Evolutionary conservation across 108 stramenopile species (phyloP).

Genomic region (Pseudonitzschia pungens): DNA sequence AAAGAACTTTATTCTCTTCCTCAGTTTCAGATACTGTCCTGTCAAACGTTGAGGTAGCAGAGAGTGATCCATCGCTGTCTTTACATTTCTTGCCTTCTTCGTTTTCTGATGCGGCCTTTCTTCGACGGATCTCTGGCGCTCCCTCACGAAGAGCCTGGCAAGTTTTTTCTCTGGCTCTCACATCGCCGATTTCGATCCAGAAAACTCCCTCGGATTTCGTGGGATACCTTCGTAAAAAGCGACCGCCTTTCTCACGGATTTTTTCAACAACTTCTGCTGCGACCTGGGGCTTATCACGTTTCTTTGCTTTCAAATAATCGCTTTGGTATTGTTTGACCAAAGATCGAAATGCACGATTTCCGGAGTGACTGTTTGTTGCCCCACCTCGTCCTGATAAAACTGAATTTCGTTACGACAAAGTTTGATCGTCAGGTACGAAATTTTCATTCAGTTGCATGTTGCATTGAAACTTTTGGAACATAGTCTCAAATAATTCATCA

Average conservation of each 20-base stretch:
- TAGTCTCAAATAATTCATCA: not conserved
- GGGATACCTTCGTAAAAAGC: constrained; percentile 41
- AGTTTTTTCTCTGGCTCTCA: constrained; percentile 48
- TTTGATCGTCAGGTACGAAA: not conserved
- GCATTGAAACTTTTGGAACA: not conserved
- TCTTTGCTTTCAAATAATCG: constrained; percentile 67
- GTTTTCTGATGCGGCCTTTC: constrained; percentile 14
- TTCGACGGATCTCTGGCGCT: constrained; percentile 48
- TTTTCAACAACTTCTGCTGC: constrained; percentile 48
- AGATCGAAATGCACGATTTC: constrained; percentile 66
- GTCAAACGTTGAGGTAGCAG: constrained; percentile 13
- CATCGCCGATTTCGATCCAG: constrained; percentile 63
- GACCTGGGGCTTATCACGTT: constrained; percentile 78
- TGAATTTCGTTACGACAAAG: not conserved
- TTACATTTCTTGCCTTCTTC: not conserved
- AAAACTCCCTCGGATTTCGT: constrained; percentile 24
- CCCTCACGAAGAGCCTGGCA: constrained; percentile 62
- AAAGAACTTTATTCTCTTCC: constrained; percentile 7
- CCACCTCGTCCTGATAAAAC: constrained; percentile 42
- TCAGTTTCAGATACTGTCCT: not conserved
- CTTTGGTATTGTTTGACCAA: constrained; percentile 63
- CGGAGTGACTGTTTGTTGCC: constrained; percentile 70
- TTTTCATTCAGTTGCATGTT: not conserved
- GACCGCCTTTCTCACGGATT: constrained; percentile 52
- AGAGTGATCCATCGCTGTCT: constrained; percentile 8